A percentile compares a stretch with the other conserved stretches of the same genome.
These are phyloP conservation scores for Fusarium lateritium DNA, from an alignment of 2,329 filamentous ascomycete species.

Conservation along the genomic window DNA sequence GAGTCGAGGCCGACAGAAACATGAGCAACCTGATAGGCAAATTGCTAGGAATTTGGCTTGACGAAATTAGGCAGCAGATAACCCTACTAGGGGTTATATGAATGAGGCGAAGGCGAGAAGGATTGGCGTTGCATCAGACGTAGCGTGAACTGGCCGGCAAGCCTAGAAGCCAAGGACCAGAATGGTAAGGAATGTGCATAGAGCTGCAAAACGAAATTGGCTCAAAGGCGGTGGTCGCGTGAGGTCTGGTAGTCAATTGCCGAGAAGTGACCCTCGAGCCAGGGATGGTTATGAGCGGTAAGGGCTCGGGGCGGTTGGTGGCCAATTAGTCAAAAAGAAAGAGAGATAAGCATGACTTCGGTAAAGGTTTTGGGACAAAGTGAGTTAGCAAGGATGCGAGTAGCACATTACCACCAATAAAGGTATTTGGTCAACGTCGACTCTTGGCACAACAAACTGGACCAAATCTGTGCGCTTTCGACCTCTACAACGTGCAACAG, in stretches of 20 bases:
- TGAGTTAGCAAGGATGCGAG: conserved; percentile 13
- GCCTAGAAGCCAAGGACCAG: conserved; percentile 16
- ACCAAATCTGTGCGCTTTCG: background rate
- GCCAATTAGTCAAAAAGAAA: conserved; percentile 19
- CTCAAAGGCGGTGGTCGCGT: conserved; percentile 34
- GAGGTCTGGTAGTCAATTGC: conserved; percentile 26
- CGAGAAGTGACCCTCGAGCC: conserved; percentile 14
- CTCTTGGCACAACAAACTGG: conserved; percentile 15
- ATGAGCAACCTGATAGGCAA: conserved; percentile 22
- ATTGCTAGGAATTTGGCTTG: conserved; percentile 11
- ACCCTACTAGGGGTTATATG: conserved; percentile 39
- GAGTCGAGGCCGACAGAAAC: conserved; percentile 29
- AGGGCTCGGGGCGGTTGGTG: conserved; percentile 17
- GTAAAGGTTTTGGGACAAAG: conserved; percentile 35
- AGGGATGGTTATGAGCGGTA: conserved; percentile 34
- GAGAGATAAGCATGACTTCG: conserved; percentile 43
- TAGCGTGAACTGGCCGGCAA: conserved; percentile 2
- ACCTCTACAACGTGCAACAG: background rate
- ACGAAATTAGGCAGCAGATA: conserved; percentile 21
- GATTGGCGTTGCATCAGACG: conserved; percentile 27
- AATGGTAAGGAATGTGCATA: conserved; percentile 30
- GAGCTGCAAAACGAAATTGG: conserved; percentile 23
- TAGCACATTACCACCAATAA: conserved; percentile 12
- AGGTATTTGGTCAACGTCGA: conserved; percentile 23
- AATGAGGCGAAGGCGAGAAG: conserved; percentile 22